Percentiles rank a stretch among this genome's conserved stretches.
Evolutionary conservation across 2,329 filamentous ascomycete genomes (phyloP).

Genomic region (Fusarium drepaniforme): DNA sequence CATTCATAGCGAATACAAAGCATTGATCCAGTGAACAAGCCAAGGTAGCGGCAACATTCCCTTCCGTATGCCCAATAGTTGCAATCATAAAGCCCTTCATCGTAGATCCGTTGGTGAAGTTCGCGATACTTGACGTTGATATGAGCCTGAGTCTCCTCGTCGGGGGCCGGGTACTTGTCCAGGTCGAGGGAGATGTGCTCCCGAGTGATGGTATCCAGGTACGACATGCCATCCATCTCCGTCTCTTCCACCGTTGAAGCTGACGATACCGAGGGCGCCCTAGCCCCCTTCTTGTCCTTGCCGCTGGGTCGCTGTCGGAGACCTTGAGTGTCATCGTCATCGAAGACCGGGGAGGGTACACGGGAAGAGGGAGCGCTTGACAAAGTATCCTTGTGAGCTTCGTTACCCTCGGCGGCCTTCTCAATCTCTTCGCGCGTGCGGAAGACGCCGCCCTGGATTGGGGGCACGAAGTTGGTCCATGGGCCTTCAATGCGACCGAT

Average conservation of each 20-base stretch:
- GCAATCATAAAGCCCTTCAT: slow-evolving; percentile 85
- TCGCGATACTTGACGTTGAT: slow-evolving; percentile 87
- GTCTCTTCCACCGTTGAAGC: slow-evolving; percentile 64
- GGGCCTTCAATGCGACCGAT: slow-evolving; percentile 84
- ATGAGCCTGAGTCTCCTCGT: slow-evolving; percentile 77
- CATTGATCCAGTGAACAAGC: slow-evolving; percentile 69
- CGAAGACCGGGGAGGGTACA: slow-evolving; percentile 64
- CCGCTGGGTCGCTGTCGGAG: slow-evolving; percentile 46
- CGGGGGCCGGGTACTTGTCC: slow-evolving; percentile 83
- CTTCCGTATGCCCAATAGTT: slow-evolving; percentile 84
- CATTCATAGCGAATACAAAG: slow-evolving; percentile 73
- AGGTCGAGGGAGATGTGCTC: slow-evolving; percentile 82
- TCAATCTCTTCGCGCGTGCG: slow-evolving; percentile 58
- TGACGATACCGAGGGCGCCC: slow-evolving; percentile 69
- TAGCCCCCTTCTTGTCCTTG: slow-evolving; percentile 30
- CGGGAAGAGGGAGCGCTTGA: slow-evolving; percentile 67
- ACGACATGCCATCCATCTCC: slow-evolving; percentile 66
- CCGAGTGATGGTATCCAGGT: slow-evolving; percentile 79
- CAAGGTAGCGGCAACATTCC: slow-evolving; percentile 78
- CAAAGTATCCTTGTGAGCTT: slow-evolving; percentile 35
- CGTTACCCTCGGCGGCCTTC: slow-evolving; percentile 30
- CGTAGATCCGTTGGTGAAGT: slow-evolving; percentile 77
- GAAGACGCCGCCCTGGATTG: slow-evolving; percentile 90
- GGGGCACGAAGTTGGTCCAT: slow-evolving; percentile 91
- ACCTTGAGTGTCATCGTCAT: slow-evolving; percentile 51